Evolutionary conservation across 2,329 filamentous ascomycete species (phyloP), one percentile per base, ranked within the genome.

Genomic region (Arthrobotrys entomopaga): DNA sequence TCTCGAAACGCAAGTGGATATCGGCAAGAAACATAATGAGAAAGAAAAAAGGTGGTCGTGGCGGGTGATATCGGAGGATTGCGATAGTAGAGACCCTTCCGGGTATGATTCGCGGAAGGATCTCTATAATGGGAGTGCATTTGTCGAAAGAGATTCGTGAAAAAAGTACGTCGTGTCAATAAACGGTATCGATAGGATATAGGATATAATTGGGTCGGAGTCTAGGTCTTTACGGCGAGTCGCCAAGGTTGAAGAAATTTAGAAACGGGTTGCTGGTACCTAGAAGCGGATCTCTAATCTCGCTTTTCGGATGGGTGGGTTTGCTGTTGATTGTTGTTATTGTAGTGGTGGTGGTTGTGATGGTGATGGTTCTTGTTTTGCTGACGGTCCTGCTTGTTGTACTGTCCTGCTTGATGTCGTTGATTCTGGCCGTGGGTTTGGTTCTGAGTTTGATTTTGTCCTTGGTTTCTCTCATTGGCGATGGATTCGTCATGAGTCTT

Each of bases 401-500:
- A 75, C 20, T 58, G 57, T 57, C 46, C 48, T n/a, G 10, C 24
- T 42, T 75, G 70, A 26, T 66, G 52, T 65, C 69, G 69, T 38
- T 65, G 69, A 42, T 15, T 34, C 29, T 65, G 69, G 15, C 3
- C 24, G 16, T 73, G 58, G 24, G 15, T 2, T 22, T 58, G 70
- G 20, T 19, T 46, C 29, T 61, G 70, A 19, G 63, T 59, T 42
- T 75, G 70, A 20, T 48, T 61, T 26, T 69, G 65, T 11, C 65
- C 59, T 53, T 43, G 48, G 43, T 69, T 75, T 20, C 70, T 57
- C 26, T 75, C 77, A 7, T 78, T 77, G 57, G 78, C 78, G 24
- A 99, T 97, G 82, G 92, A 97, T 77, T 94, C 92, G 80, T 97
- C 93, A 82, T 99, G 95, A 80, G 91, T 95, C 84, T 97, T 96